Base-by-base conservation (phyloP, 2,329 filamentous ascomycete genomes). In the Cryphonectria naterciae region DNA sequence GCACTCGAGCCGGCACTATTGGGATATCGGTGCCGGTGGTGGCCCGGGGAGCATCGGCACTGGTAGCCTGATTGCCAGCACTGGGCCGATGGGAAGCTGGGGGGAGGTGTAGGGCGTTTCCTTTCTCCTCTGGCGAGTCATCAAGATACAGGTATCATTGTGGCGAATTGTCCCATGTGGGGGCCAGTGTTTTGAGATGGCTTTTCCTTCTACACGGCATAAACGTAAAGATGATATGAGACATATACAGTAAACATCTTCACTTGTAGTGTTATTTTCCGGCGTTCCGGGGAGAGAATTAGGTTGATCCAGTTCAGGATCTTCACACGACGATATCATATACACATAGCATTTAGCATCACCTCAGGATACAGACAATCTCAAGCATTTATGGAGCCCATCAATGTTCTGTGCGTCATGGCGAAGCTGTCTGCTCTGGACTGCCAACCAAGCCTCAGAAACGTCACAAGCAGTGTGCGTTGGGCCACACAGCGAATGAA, bases 1-100 rank as follows among this genome's bases (percentile, higher is more conserved):
- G 70, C 93, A 96, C 46, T 95, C 92, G 61, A 93, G 91, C 62
- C 85, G 94, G 68, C 93, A 97, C 78, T 98, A 97, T 80, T 98
- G 95, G 95, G 95, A 97, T 79, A 89, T 97, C 74, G 93, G 93
- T 4, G 71, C 54, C 4, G 58, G 65, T n/a, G 67, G 60, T 10
- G 70, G 67, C 19, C 68, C 54, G 37, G 92, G 90, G 7, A 94
- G 90, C 75, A 87, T 94, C 35, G 93, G 92, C 1, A 95, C 92
- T 69, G 92, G 92, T 4, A 93, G 91, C 74, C 85, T 91, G 73
- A 88, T 93, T 79, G 89, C 88, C 2, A 86, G 88, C 64, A 88
- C 87, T 54, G 91, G 90, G 1, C 88, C 87, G 11, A 89, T 92
- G 85, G 93, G 93, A 22, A 91, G 88, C 75, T 96, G 93, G 93